Evolutionary conservation across 768 basidiomycete genomes (phyloP).

Genomic region (Sistotremastrum suecicum): DNA sequence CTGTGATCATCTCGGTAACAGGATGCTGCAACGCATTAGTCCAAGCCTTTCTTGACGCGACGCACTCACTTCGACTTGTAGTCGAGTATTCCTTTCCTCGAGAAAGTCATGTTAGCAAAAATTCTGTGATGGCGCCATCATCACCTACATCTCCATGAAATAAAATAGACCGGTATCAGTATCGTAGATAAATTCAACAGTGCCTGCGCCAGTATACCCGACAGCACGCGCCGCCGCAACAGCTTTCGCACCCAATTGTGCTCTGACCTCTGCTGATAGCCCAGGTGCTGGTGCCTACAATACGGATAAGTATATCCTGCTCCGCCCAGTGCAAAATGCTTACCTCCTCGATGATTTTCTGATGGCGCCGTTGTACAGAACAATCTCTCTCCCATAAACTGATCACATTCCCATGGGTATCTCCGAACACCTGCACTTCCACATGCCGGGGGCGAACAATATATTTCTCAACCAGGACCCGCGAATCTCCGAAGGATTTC

Average conservation of each 20-base stretch:
- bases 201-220: constrained; percentile 81
- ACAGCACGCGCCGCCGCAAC: constrained; percentile 89
- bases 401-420: constrained; percentile 64
- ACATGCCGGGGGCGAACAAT: constrained; percentile 80
- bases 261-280: constrained; percentile 60
- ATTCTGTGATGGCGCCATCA: neutral
- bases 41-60: neutral
- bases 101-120: neutral
- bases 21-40: constrained; percentile 35
- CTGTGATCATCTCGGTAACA: constrained; percentile 91
- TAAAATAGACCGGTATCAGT: constrained; percentile 78
- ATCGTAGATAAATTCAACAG: constrained; percentile 96
- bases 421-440: constrained; percentile 92
- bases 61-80: constrained; percentile 54
- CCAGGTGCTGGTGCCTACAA: constrained; percentile 84
- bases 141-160: constrained; percentile 85
- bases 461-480: constrained; percentile 81
- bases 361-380: constrained; percentile 82
- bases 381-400: constrained; percentile 95
- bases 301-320: neutral
- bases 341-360: constrained; percentile 92
- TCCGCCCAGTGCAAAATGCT: neutral
- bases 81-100: constrained; percentile 54
- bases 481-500: constrained; percentile 79
- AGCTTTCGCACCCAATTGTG: constrained; percentile 74